These are phyloP conservation scores for Candida oleophila DNA, from an alignment of 805 yeast species.

Conservation along the genomic window DNA sequence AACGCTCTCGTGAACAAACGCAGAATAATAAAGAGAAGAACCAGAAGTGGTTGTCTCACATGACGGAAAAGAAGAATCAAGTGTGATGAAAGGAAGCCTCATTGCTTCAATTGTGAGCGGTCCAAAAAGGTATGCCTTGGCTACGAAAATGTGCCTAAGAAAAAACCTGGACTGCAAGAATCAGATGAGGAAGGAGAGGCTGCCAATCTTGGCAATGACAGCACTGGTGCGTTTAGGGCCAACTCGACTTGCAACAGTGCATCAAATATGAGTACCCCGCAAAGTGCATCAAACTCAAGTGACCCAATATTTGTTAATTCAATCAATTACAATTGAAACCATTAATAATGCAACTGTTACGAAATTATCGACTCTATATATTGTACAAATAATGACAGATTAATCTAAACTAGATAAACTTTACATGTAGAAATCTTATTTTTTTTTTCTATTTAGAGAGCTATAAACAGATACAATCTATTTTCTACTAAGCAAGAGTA, in stretches of 20 bases:
- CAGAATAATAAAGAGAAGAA: slow-evolving; percentile 55
- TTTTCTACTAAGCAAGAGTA: no score
- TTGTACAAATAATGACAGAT: not conserved
- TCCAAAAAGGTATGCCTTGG: slow-evolving; percentile 67
- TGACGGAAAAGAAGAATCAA: slow-evolving; percentile 70
- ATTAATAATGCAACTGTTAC: not conserved
- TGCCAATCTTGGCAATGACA: not conserved
- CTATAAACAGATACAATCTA: no score
- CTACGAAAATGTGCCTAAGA: slow-evolving; percentile 41
- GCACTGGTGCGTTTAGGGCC: not conserved
- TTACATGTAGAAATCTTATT: no score
- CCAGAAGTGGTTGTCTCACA: slow-evolving; percentile 74
- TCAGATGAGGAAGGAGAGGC: slow-evolving; percentile 5
- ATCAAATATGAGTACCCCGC: not conserved
- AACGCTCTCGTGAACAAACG: slow-evolving; percentile 34
- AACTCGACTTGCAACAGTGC: not conserved
- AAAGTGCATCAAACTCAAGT: not conserved
- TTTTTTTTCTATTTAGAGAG: no score
- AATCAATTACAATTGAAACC: not conserved
- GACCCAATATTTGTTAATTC: not conserved
- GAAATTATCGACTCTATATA: not conserved
- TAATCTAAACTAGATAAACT: no score
- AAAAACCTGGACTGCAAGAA: not conserved
- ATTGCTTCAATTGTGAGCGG: slow-evolving; percentile 66
- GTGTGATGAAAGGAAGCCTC: slow-evolving; percentile 74